Percentiles rank a stretch among this genome's conserved stretches.
These are phyloP conservation scores for Senna tora DNA, from an alignment of 306 rosid species.

Conservation along the genomic window DNA sequence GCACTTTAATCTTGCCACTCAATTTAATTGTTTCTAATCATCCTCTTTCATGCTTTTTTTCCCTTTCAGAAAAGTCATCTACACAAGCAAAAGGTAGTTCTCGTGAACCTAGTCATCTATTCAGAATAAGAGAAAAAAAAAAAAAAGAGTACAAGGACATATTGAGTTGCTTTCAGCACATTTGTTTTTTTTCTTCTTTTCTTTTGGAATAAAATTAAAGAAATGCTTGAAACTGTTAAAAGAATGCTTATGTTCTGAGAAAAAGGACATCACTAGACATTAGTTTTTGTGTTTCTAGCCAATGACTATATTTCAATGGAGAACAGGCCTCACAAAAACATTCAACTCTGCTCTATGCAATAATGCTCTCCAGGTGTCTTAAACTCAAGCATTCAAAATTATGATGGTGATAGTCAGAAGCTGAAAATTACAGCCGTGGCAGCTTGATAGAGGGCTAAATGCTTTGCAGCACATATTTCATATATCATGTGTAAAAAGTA, in stretches of 20 bases:
- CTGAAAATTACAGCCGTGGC: background rate
- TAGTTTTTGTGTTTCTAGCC: background rate
- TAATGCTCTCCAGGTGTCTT: background rate
- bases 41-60: too few species aligned
- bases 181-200: background rate
- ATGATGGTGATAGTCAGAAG: background rate
- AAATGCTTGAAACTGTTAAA: background rate
- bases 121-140: background rate
- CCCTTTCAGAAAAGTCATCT: too few species aligned
- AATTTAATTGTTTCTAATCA: too few species aligned
- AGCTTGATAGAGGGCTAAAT: background rate
- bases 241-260: background rate
- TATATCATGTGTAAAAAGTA: conserved; percentile 11
- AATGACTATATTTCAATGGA: background rate
- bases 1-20: too few species aligned
- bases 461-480: background rate
- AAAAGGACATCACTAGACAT: background rate
- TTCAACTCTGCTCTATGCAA: background rate
- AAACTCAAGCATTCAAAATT: conserved; percentile 2
- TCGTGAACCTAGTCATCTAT: background rate
- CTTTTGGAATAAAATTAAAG: background rate
- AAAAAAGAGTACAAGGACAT: background rate
- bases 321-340: background rate
- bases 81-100: too few species aligned
- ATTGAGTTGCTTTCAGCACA: background rate